Evolutionary conservation across 257 asterid genomes (phyloP), one percentile per base, ranked within the genome.

Genomic region (Cinchona pubescens): DNA sequence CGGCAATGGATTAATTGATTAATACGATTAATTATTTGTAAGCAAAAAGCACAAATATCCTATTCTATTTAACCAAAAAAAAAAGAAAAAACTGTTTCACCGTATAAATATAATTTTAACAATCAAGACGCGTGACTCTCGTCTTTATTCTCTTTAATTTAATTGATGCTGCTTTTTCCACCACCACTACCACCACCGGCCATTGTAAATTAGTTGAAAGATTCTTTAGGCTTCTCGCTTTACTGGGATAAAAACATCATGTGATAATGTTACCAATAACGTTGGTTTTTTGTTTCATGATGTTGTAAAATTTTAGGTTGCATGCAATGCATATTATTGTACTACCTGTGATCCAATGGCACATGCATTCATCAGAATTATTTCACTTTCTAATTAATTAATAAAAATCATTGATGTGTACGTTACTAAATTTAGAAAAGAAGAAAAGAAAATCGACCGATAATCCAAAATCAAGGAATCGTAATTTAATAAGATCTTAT

Each of bases 111-210:
- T 11, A n/a, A n/a, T n/a, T 19, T 43, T 51, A n/a, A 48, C 66
- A 71, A 40, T 59, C 8, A 32, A 19, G 73, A 42, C 58, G 60
- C 69, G 61, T 55, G 80, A 58, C 40, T 38, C 30, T 75, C 58
- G 68, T 73, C 67, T 40, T 38, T 43, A 58, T 12, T 59, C 29
- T 18, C 51, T 40, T 66, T 65, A 38, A 74, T 74, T 74, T 72
- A 74, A n/a, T n/a, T n/a, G n/a, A n/a, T n/a, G n/a, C n/a, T 74
- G 64, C 78, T 62, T 38, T n/a, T 21, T 64, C 42, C 72, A n/a
- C n/a, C n/a, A n/a, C n/a, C n/a, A n/a, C n/a, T n/a, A n/a, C n/a
- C 72, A 34, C 43, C 76, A 73, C 63, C 67, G 67, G 18, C 67
- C 67, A 32, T 49, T 51, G 48, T 74, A 19, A 35, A 37, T 35